Conservation (phyloP, 306 rosid genomes). For the Corylus heterophylla region DNA sequence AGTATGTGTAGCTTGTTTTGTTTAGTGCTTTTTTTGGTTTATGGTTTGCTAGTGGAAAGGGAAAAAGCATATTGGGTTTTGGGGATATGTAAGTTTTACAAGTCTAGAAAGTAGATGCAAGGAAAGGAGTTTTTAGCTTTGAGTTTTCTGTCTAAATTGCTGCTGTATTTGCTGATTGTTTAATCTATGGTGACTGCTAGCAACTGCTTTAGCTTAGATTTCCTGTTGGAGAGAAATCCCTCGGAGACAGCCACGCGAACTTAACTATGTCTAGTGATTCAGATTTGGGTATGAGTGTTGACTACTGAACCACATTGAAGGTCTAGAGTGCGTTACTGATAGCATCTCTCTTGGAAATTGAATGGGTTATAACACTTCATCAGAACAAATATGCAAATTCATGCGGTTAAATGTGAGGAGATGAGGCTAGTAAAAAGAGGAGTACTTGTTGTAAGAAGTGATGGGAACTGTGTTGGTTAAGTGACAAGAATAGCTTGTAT, state of each 20-base stretch:
- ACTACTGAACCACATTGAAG: neutral
- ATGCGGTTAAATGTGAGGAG: neutral
- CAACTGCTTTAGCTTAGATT: neutral
- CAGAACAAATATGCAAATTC: too few species aligned
- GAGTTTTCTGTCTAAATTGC: neutral
- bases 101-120: neutral
- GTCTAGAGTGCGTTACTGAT: neutral
- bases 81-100: neutral
- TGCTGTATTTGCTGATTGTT: too few species aligned
- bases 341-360: too few species aligned
- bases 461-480: too few species aligned
- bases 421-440: neutral
- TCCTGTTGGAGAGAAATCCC: neutral
- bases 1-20: neutral
- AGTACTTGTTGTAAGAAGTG: too few species aligned
- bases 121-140: neutral
- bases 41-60: neutral
- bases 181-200: neutral
- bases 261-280: neutral
- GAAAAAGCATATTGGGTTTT: too few species aligned
- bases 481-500: too few species aligned
- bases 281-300: neutral
- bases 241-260: neutral
- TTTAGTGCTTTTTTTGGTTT: neutral
- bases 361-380: too few species aligned